Evolutionary conservation across 306 rosid species (phyloP), one percentile per base, ranked within the genome.

Genomic region (Casuarina cunninghamiana): DNA sequence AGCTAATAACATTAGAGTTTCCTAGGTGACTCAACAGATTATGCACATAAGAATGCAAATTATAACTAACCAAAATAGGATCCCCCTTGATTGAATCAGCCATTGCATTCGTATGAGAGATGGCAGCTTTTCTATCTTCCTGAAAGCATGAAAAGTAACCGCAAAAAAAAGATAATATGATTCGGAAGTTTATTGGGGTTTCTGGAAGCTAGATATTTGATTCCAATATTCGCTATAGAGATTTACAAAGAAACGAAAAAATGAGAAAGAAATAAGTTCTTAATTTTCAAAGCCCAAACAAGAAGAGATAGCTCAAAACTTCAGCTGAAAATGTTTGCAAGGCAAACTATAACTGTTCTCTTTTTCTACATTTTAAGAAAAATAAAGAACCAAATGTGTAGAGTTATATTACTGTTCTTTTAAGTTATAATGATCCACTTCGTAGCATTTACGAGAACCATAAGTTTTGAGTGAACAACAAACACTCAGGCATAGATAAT

Each of bases 41-140:
- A 74, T 45, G 80, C 54, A 48, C 35, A 19, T 11, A 70, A 75
- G 71, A 76, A 49, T 48, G 77, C 71, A 44, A 69, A 75, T 71
- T 39, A 70, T 19, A 79, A 88, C 93, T 71, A 83, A 94, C 98
- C 95, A 89, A 75, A 74, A 88, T 93, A 5, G 95, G 88, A 78
- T 82, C 85, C 53, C 83, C 88, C 83, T 83, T 85, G 69, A 74
- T 81, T 15, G 90, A 89, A 81, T 92, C 91, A 63, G 70, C 84
- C 78, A 87, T 63, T 45, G 81, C 80, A 84, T 80, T 89, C 83
- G 82, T 77, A 77, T 83, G 95, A 75, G 88, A 75, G 78, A 92
- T 81, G 62, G 77, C 92, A 12, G 88, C 87, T 61, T 80, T 86
- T 87, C 82, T 86, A 75, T 92, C 97, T 80, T 87, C 97, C 98